These are phyloP conservation scores for cucumber (Cucumis sativus) DNA, from an alignment of 306 rosid genomes.

Conservation along the genomic window Cucumber_9930_V3 NC_026661.2:2777501-2778000, in stretches of 20 bases:
- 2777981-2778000: too few relatives aligned
- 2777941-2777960: too few relatives aligned
- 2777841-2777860: too few relatives aligned
- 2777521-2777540: constrained; percentile 36
- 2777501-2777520: constrained; percentile 1
- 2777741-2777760: neutral
- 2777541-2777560: constrained; percentile 40
- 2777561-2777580: constrained; percentile 24
- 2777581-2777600: constrained; percentile 17
- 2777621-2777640: neutral
- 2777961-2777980: too few relatives aligned
- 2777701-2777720: too few relatives aligned
- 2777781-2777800: neutral
- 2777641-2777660: neutral
- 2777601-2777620: neutral
- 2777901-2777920: too few relatives aligned
- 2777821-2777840: too few relatives aligned
- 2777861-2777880: too few relatives aligned
- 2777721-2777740: neutral
- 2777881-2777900: too few relatives aligned
- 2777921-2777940: too few relatives aligned
- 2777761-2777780: neutral
- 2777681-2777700: neutral
- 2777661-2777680: neutral
- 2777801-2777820: neutral